Percentiles rank a stretch among this genome's conserved stretches.
Conservation (phyloP, 2,329 filamentous ascomycete genomes). For the Diaporthe citriasiana region DNA sequence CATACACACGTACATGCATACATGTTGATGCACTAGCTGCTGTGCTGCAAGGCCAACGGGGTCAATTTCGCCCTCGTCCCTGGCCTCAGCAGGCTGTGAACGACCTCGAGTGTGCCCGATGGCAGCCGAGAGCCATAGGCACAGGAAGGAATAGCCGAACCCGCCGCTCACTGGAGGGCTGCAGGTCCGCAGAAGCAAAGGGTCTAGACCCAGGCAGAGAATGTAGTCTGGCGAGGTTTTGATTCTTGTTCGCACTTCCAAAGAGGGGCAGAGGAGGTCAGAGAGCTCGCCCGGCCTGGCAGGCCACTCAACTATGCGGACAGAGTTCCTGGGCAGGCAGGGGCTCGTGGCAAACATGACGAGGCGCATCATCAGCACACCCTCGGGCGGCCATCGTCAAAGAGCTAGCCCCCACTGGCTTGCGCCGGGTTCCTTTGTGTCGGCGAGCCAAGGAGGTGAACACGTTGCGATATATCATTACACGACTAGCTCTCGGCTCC, state of each 20-base stretch:
- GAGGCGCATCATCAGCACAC: slow-evolving; percentile 12
- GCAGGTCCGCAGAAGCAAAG: slow-evolving; percentile 20
- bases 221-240: slow-evolving; percentile 6
- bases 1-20: slow-evolving; percentile 3
- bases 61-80: slow-evolving; percentile 10
- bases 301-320: slow-evolving; percentile 2
- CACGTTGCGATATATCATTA: slow-evolving; percentile 20
- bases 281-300: slow-evolving; percentile 6
- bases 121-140: slow-evolving; percentile 6
- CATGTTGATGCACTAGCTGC: not conserved
- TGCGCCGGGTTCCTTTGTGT: not conserved
- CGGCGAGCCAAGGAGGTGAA: slow-evolving; percentile 14
- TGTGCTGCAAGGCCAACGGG: slow-evolving; percentile 9
- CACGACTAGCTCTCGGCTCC: slow-evolving; percentile 1
- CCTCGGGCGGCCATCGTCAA: not conserved
- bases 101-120: slow-evolving; percentile 26
- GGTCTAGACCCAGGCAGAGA: slow-evolving; percentile 23
- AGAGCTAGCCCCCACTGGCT: slow-evolving; percentile 29
- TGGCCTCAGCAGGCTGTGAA: slow-evolving; percentile 33
- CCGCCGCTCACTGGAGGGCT: slow-evolving; percentile 4
- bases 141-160: slow-evolving; percentile 34
- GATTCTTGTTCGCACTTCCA: not conserved
- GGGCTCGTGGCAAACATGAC: slow-evolving; percentile 26
- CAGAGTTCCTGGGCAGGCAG: slow-evolving; percentile 16
- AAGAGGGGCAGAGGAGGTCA: not conserved